phyloP scores from a whole-genome alignment of 208 protist species.

The Crithidia brevicula region DNA sequence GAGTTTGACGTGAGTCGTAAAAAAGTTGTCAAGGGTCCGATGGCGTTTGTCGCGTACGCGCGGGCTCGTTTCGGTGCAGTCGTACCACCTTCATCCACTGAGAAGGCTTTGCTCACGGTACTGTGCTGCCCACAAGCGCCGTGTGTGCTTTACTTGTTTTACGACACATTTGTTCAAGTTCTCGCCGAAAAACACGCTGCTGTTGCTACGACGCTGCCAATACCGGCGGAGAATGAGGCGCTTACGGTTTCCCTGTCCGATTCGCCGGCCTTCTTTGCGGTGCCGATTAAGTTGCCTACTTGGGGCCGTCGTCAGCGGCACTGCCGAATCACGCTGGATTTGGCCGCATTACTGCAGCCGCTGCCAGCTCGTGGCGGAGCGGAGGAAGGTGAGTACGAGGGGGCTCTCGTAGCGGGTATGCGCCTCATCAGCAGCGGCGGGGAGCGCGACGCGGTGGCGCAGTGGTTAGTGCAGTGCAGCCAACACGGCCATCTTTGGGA shows the following conservation, averaged over 20 bases:
- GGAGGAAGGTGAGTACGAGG: background rate
- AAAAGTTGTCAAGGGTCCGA: conserved; percentile 2
- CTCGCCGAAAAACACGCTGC: background rate
- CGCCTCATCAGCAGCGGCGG: conserved; percentile 31
- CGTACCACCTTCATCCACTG: background rate
- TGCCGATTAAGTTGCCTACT: conserved; percentile 14
- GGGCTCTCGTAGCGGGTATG: conserved; percentile 19
- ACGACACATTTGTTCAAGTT: conserved; percentile 12
- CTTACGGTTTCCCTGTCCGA: background rate
- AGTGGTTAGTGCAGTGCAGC: conserved; percentile 35
- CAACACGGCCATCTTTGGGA: conserved; percentile 15
- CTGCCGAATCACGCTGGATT: conserved; percentile 23
- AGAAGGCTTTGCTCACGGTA: conserved; percentile 13
- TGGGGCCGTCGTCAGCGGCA: conserved; percentile 31
- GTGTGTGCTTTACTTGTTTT: conserved; percentile 25
- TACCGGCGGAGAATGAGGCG: too few species aligned
- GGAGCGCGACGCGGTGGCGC: background rate
- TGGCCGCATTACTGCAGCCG: conserved; percentile 11
- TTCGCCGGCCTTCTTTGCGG: conserved; percentile 25
- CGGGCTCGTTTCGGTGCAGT: conserved; percentile 8
- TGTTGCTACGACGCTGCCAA: too few species aligned
- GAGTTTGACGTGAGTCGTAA: conserved; percentile 19
- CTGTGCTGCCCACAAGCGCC: conserved; percentile 17
- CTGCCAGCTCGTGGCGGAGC: background rate
- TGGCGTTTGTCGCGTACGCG: background rate